phyloP scores from a whole-genome alignment of 2,329 filamentous ascomycete genomes.

The Lomentospora prolificans region DNA sequence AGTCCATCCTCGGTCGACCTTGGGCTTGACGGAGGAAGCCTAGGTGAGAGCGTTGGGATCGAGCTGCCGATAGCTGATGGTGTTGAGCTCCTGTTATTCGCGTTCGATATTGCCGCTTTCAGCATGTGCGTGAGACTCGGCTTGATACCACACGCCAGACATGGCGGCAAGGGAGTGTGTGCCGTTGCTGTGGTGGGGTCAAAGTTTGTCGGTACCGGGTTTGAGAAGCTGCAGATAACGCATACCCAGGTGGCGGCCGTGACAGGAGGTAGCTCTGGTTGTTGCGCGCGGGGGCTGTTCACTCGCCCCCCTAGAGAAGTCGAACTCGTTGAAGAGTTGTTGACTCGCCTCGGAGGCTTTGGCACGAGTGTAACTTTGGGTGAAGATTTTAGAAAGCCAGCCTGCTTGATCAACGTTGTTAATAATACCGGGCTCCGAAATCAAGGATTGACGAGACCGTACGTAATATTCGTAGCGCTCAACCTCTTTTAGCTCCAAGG shows the following conservation, averaged over 20 bases:
- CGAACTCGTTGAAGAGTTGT: neutral
- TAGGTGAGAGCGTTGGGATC: conserved; percentile 19
- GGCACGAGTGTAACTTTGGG: conserved; percentile 84
- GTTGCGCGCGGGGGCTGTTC: conserved; percentile 11
- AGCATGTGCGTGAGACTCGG: conserved; percentile 72
- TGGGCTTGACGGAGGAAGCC: conserved; percentile 15
- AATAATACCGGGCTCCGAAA: neutral
- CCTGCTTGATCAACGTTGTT: conserved; percentile 20
- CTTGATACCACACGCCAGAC: conserved; percentile 88
- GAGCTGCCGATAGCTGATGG: neutral
- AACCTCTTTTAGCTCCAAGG: conserved; percentile 81
- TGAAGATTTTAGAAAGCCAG: conserved; percentile 89
- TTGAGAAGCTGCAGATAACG: conserved; percentile 90
- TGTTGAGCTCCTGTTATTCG: conserved; percentile 40
- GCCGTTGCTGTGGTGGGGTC: conserved; percentile 72
- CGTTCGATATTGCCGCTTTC: conserved; percentile 76
- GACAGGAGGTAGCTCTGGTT: conserved; percentile 30
- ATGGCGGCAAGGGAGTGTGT: conserved; percentile 74
- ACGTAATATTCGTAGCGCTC: conserved; percentile 87
- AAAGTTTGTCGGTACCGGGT: conserved; percentile 87
- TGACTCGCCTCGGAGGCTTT: conserved; percentile 60
- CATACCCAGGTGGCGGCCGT: conserved; percentile 83
- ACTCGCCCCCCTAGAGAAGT: neutral
- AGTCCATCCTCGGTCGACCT: conserved; percentile 6
- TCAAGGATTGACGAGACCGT: conserved; percentile 14